Conservation (phyloP, 768 basidiomycete genomes). For the Tricholoma furcatifolium region DNA sequence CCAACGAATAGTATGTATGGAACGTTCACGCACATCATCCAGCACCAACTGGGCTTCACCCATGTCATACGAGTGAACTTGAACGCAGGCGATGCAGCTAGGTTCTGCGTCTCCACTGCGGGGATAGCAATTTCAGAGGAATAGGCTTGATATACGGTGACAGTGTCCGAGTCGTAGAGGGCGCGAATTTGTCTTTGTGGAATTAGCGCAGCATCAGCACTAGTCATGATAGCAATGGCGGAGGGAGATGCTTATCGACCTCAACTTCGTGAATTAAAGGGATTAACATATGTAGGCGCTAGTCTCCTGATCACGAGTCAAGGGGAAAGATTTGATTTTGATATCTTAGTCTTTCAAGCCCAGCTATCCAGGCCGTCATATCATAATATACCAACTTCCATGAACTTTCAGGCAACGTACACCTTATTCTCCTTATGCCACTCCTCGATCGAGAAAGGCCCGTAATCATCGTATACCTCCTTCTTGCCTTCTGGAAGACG, state of each 20-base stretch:
- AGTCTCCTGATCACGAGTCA: too few species aligned
- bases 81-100: slow-evolving; percentile 15
- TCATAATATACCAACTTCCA: too few species aligned
- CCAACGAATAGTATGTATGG: not conserved
- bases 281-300: too few species aligned
- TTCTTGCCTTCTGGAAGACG: slow-evolving; percentile 61
- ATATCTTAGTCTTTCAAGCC: too few species aligned
- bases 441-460: slow-evolving; percentile 45
- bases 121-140: slow-evolving; percentile 13
- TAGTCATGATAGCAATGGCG: too few species aligned
- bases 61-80: slow-evolving; percentile 17
- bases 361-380: too few species aligned
- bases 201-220: not conserved
- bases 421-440: slow-evolving; percentile 56
- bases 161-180: slow-evolving; percentile 11
- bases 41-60: slow-evolving; percentile 20
- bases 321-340: too few species aligned
- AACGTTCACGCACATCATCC: slow-evolving; percentile 14
- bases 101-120: slow-evolving; percentile 13
- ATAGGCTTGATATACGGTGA: slow-evolving; percentile 17
- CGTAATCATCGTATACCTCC: slow-evolving; percentile 43
- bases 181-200: slow-evolving; percentile 18
- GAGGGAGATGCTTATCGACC: too few species aligned
- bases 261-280: too few species aligned
- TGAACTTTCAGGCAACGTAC: slow-evolving; percentile 10